Evolutionary conservation across 805 yeast species (phyloP).

Genomic region (Barnettozyma sucrosica): DNA sequence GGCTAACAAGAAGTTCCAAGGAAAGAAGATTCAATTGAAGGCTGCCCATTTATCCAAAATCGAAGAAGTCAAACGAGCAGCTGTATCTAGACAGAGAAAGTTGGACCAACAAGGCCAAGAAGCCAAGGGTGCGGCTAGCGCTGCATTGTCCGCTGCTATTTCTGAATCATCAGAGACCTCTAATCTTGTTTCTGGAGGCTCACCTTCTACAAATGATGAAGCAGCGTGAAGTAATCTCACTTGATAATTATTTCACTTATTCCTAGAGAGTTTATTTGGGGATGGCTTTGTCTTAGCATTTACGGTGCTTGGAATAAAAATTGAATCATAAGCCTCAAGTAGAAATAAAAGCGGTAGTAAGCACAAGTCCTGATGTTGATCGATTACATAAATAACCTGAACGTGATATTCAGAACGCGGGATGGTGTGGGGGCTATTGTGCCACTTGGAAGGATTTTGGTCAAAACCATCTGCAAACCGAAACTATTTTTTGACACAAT

Average conservation of each 20-base stretch:
- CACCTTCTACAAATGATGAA: background rate
- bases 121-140: conserved; percentile 13
- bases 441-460: too few relatives aligned
- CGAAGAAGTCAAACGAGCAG: conserved; percentile 38
- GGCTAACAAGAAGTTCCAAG: conserved; percentile 32
- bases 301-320: background rate
- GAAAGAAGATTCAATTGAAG: conserved; percentile 30
- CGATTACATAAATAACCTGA: too few relatives aligned
- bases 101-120: conserved; percentile 12
- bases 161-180: background rate
- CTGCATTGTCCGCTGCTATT: background rate
- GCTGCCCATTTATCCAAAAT: conserved; percentile 40
- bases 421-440: too few relatives aligned
- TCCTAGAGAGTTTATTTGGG: background rate
- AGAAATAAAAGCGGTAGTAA: too few relatives aligned
- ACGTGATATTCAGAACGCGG: too few relatives aligned
- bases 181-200: background rate
- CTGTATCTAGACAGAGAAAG: conserved; percentile 20
- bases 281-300: background rate
- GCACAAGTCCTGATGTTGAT: too few relatives aligned
- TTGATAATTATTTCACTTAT: too few relatives aligned
- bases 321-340: background rate
- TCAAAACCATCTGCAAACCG: too few relatives aligned
- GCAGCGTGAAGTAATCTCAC: background rate
- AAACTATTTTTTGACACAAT: too few relatives aligned